These are phyloP conservation scores for Plasmodium gaboni DNA, from an alignment of 169 alveolate genomes.

Conservation along the genomic window DNA sequence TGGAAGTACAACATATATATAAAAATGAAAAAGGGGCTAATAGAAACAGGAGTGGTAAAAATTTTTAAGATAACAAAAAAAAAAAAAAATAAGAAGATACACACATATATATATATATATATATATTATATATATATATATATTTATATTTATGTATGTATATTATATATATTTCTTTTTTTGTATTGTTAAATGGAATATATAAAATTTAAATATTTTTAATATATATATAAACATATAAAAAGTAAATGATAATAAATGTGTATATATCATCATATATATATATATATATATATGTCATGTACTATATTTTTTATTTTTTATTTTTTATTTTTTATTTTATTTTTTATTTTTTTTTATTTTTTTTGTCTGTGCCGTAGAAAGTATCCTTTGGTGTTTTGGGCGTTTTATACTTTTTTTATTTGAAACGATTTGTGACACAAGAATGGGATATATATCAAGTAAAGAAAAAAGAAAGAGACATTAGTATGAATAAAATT, in stretches of 20 bases:
- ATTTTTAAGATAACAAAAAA: constrained; percentile 1
- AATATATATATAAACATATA: background rate
- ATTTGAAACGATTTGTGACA: constrained; percentile 48
- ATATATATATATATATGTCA: background rate
- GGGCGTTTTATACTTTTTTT: constrained; percentile 65
- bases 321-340: too few species aligned
- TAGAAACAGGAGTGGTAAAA: constrained; percentile 69
- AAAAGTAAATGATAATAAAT: constrained; percentile 1
- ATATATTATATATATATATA: background rate
- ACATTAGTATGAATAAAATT: constrained; percentile 53
- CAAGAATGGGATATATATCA: constrained; percentile 76
- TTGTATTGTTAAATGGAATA: background rate
- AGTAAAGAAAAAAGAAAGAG: constrained; percentile 57
- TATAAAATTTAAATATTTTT: background rate
- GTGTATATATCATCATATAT: background rate
- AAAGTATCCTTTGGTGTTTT: constrained; percentile 75
- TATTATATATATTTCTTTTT: background rate
- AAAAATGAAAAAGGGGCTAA: constrained; percentile 40
- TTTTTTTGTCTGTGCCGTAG: constrained; percentile 1
- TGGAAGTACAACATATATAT: background rate
- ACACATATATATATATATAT: constrained; percentile 16
- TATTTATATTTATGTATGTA: background rate
- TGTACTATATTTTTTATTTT: too few species aligned
- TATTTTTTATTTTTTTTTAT: too few species aligned
- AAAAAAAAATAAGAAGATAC: background rate